Conservation (phyloP, 805 yeast genomes). For the Lipomyces yamadae region DNA sequence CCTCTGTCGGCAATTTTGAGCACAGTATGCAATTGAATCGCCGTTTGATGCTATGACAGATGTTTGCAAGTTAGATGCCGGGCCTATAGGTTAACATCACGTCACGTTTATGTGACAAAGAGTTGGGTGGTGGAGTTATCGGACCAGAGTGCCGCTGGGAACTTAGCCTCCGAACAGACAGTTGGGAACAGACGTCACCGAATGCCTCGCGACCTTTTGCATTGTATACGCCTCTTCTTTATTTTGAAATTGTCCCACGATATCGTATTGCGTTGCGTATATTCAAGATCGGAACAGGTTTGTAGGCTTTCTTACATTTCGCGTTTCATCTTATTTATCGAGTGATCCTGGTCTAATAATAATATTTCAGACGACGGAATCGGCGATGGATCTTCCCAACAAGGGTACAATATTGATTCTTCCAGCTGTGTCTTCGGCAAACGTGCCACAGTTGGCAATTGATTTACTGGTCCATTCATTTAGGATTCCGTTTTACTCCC, state of each 20-base stretch:
- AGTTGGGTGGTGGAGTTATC: not conserved
- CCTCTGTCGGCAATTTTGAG: not conserved
- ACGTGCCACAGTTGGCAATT: conserved; percentile 80
- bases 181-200: too few species aligned
- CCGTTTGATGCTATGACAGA: not conserved
- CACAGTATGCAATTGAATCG: not conserved
- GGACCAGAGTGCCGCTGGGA: too few species aligned
- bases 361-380: not conserved
- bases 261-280: not conserved
- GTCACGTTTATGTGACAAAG: not conserved
- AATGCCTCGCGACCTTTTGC: too few species aligned
- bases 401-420: conserved; percentile 51
- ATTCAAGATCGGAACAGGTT: not conserved
- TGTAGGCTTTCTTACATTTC: not conserved
- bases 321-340: not conserved
- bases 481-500: conserved; percentile 56
- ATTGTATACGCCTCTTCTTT: not conserved
- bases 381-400: conserved; percentile 15
- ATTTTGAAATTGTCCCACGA: not conserved
- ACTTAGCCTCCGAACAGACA: too few species aligned
- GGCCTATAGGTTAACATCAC: not conserved
- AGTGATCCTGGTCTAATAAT: not conserved
- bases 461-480: conserved; percentile 76
- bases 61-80: not conserved
- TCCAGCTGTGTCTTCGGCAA: conserved; percentile 86